Evolutionary conservation across 2,329 filamentous ascomycete genomes (phyloP).

Genomic region (Aspergillus ochraceoroseus): DNA sequence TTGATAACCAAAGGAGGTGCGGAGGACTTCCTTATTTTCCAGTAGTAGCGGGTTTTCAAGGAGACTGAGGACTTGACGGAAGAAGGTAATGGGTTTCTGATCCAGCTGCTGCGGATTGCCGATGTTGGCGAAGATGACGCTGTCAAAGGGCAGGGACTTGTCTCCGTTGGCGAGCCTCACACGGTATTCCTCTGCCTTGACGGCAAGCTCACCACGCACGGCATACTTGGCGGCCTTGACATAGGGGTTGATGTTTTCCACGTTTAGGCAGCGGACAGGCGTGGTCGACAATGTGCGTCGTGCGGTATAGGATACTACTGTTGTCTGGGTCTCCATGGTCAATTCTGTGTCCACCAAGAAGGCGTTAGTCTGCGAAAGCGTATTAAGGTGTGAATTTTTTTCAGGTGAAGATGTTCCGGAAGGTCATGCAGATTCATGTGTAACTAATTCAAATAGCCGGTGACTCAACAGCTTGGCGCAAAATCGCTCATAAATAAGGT

Average conservation of each 20-base stretch:
- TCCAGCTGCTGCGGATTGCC: conserved; percentile 98
- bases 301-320: conserved; percentile 22
- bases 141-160: conserved; percentile 70
- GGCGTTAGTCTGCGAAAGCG: conserved; percentile 9
- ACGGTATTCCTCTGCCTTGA: conserved; percentile 87
- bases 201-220: conserved; percentile 89
- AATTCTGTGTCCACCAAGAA: conserved; percentile 22
- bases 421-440: conserved; percentile 11
- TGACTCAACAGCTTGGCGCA: conserved; percentile 8
- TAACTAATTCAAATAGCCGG: conserved; percentile 9
- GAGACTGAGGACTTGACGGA: conserved; percentile 90
- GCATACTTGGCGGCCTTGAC: conserved; percentile 88
- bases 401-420: conserved; percentile 1
- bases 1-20: conserved; percentile 76
- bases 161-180: conserved; percentile 57
- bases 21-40: conserved; percentile 73
- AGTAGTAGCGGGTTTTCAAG: conserved; percentile 85
- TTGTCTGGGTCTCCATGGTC: conserved; percentile 28
- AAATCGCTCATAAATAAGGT: conserved; percentile 13
- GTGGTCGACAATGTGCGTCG: conserved; percentile 47
- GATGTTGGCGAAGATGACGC: conserved; percentile 96
- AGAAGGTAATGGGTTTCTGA: conserved; percentile 98
- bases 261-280: conserved; percentile 53
- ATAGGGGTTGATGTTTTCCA: conserved; percentile 88
- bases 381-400: conserved; percentile 16